Base-by-base conservation (phyloP, 163 green algal species). In the Chloromonas sp. region DNA sequence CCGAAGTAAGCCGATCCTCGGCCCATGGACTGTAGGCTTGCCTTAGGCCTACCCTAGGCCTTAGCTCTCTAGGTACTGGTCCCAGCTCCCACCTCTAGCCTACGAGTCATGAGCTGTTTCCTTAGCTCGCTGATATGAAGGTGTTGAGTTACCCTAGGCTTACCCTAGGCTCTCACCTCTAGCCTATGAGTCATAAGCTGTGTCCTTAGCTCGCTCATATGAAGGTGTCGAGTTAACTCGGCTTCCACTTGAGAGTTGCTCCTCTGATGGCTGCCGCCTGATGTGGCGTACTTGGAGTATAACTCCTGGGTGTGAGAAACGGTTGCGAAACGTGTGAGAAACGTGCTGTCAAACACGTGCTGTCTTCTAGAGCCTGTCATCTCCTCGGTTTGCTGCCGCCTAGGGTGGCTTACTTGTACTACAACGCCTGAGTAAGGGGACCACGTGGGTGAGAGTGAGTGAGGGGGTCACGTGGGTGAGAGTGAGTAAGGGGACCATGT, bases 241-340 rank as follows among this genome's bases (percentile, higher is more conserved):
- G 76, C 70, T 58, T 85, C 82, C 82, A 89, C 86, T 70, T 84
- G 78, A 84, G 79, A 3, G 58, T 81, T 58, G 77, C 8, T 58
- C 59, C 62, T 0, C 66, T 60, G 70, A 66, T 84, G 70, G 77
- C 57, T 80, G n/a, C 2, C 74, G 14, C 14, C 14, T n/a, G 74
- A 80, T 80, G 74, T 80, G 14, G 13, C n/a, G 74, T 60, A 80
- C 74, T 58, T 60, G 74, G 14, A 80, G n/a, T 58, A 60, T 11
- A 58, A n/a, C 83, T 86, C 36, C 2, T 86, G 15, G 36, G 36
- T 36, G 36, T 36, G 36, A 36, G 36, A 36, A 36, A 36, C 36
- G 36, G 36, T 36, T 36, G 36, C 36, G 36, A 36, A 36, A 36
- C 36, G 36, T 36, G 36, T 36, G 36, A 36, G 36, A 36, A 36